Percentiles rank a stretch among this genome's conserved stretches.
Conservation (phyloP, 2,329 filamentous ascomycete species). For the Colletotrichum destructivum region DNA sequence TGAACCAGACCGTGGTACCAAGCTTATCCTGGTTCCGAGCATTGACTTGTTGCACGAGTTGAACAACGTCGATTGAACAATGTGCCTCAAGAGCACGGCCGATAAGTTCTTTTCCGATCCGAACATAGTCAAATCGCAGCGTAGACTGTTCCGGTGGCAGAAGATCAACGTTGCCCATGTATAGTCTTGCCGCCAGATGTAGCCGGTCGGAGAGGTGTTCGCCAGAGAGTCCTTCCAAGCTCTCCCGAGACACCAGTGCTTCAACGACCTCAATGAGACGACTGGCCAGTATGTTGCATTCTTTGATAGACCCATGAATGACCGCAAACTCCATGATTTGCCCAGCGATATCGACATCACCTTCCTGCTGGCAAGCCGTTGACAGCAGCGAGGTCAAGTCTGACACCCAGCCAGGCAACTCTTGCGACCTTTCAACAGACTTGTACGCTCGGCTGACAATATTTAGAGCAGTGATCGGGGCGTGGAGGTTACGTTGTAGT, state of each 20-base stretch:
- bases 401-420: conserved; percentile 35
- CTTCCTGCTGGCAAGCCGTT: conserved; percentile 31
- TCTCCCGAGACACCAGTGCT: conserved; percentile 3
- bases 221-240: not conserved
- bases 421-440: conserved; percentile 8
- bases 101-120: conserved; percentile 24
- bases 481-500: not conserved
- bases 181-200: conserved; percentile 12
- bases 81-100: conserved; percentile 5
- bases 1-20: conserved; percentile 21
- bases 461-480: conserved; percentile 26
- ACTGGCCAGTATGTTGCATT: conserved; percentile 18
- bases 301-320: conserved; percentile 17
- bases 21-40: conserved; percentile 2
- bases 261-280: conserved; percentile 28
- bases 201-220: conserved; percentile 10
- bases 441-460: conserved; percentile 32
- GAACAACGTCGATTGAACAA: not conserved
- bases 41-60: conserved; percentile 22
- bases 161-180: conserved; percentile 28
- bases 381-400: conserved; percentile 34
- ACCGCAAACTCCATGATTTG: conserved; percentile 32
- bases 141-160: not conserved
- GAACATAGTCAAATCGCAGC: conserved; percentile 19
- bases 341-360: conserved; percentile 23